A percentile compares a stretch with the other conserved stretches of the same genome.
Evolutionary conservation across 2,329 filamentous ascomycete species (phyloP).

Genomic region (Colletotrichum sp.): DNA sequence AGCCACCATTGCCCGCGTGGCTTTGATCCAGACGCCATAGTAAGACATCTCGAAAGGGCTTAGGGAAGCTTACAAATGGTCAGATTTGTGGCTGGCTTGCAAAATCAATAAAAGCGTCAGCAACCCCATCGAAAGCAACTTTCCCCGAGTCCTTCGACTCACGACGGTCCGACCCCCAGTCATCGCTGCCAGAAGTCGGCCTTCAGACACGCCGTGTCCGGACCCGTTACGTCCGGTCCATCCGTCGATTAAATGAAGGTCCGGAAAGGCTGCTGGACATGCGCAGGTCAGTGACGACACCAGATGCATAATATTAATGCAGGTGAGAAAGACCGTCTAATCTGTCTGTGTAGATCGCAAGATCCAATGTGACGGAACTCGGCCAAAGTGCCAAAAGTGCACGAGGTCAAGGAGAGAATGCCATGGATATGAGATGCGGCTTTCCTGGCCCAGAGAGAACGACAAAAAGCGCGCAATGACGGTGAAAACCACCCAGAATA

Average conservation of each 20-base stretch:
- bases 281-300: neutral
- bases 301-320: accelerated
- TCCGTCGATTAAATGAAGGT: neutral
- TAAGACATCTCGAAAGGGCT: neutral
- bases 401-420: neutral
- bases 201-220: neutral
- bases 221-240: accelerated
- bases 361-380: neutral
- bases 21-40: neutral
- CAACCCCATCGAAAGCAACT: neutral
- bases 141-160: neutral
- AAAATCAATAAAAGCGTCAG: neutral
- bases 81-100: neutral
- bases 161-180: neutral
- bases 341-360: neutral
- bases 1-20: neutral
- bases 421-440: neutral
- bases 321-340: neutral
- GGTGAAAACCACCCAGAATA: neutral
- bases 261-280: conserved; percentile 1
- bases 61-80: neutral
- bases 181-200: neutral
- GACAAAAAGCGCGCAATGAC: neutral
- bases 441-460: neutral
- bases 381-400: neutral